A percentile compares a stretch with the other conserved stretches of the same genome.
Conservation (phyloP, 2,329 filamentous ascomycete genomes). For the Didymella keratinophila region DNA sequence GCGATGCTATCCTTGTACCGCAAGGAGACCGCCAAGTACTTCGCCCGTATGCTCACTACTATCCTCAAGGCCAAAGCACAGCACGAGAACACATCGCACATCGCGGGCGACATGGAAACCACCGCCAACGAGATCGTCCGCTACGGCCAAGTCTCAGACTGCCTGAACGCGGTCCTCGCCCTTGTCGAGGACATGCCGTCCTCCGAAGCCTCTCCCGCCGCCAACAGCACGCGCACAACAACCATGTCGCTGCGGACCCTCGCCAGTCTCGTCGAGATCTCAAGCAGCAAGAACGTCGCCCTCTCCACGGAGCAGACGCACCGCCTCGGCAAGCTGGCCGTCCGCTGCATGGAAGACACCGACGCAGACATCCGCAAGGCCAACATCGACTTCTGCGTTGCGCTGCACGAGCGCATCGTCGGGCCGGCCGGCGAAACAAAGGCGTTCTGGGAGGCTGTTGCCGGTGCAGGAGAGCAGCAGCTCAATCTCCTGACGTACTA, state of each 20-base stretch:
- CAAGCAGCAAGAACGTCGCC: constrained; percentile 40
- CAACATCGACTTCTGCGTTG: constrained; percentile 80
- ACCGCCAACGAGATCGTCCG: constrained; percentile 75
- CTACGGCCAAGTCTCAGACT: constrained; percentile 68
- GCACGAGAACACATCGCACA: constrained; percentile 74
- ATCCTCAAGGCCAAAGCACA: constrained; percentile 70
- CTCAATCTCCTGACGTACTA: constrained; percentile 83
- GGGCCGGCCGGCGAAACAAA: constrained; percentile 48
- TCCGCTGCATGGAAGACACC: constrained; percentile 48
- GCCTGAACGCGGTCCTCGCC: constrained; percentile 49
- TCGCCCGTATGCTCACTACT: constrained; percentile 71
- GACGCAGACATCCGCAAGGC: constrained; percentile 65
- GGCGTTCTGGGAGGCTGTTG: constrained; percentile 73
- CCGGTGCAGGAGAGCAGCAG: constrained; percentile 71
- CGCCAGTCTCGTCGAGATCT: constrained; percentile 46
- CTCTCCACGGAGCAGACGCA: constrained; percentile 47
- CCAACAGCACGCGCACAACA: constrained; percentile 41
- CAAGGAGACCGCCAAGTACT: constrained; percentile 71
- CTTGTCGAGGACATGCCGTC: constrained; percentile 45
- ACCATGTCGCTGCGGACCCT: constrained; percentile 54
- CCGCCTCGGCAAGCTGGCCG: constrained; percentile 51
- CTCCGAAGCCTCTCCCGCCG: constrained; percentile 18
- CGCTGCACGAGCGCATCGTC: constrained; percentile 64
- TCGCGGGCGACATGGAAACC: constrained; percentile 76
- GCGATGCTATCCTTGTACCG: constrained; percentile 74